Evolutionary conservation across 202 grass and related monocot species (phyloP), one percentile per base, ranked within the genome.

Genomic region (Tripidium arundinaceum): DNA sequence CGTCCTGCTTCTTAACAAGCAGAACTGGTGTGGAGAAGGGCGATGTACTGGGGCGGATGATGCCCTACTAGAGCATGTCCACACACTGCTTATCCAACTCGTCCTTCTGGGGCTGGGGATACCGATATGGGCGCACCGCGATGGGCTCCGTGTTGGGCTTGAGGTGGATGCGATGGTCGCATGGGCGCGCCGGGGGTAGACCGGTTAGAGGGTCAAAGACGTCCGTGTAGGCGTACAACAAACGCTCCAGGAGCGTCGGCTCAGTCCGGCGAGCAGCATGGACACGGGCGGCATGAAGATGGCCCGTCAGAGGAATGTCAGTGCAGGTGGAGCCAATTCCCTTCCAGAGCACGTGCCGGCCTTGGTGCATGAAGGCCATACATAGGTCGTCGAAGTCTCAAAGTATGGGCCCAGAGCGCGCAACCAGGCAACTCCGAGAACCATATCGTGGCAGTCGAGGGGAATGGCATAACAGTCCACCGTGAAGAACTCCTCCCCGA

Each of bases 391-490:
- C 54, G 9, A 55, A 55, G 19, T 55, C 19, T 19, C 50, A 55
- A 3, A 55, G 55, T 1, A 59, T 59, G 2, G 55, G 22, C 2
- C 55, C 55, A 0, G 22, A 0, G 9, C 11, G 8, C 55, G 10
- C 3, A 59, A 10, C 2, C 1, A 59, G 0, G 1, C 3, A 0
- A 26, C 10, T 0, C 22, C 22, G 0, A 59, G 21, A 0, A 59
- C 21, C 21, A 59, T 3, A 2, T 25, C 22, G 2, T 59, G 4
- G 21, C 22, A 8, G 8, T 12, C 24, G 0, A 61, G 11, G 0
- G 58, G 58, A 1, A 61, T 61, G 25, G 25, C 0, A 4, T 14
- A 61, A 25, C 58, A 61, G 24, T 26, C 0, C 0, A 61, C 3
- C 0, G 3, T 1, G 11, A 61, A 61, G 26, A 4, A 0, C 0